Conservation (phyloP, 2,329 filamentous ascomycete species). For the Pseudonectria buxi region DNA sequence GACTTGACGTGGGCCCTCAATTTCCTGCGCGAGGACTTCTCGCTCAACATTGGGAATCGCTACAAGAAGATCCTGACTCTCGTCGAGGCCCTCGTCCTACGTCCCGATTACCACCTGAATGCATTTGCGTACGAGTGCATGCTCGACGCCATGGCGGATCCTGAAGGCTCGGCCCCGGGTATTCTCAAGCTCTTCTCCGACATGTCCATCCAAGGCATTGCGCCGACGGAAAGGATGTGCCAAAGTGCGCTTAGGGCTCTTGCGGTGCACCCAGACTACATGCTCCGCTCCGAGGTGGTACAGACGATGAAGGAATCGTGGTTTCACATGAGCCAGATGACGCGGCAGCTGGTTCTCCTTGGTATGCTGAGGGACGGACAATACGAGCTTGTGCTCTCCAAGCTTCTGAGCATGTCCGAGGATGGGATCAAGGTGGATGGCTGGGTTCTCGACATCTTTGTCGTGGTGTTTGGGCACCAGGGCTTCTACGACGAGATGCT, state of each 20-base stretch:
- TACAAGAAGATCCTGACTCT: slow-evolving; percentile 31
- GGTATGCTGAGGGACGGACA: slow-evolving; percentile 76
- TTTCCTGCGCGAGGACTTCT: slow-evolving; percentile 17
- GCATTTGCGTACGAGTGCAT: slow-evolving; percentile 64
- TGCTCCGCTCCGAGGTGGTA: slow-evolving; percentile 65
- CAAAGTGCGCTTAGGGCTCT: slow-evolving; percentile 66
- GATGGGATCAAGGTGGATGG: slow-evolving; percentile 48
- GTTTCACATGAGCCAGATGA: slow-evolving; percentile 45
- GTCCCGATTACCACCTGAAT: slow-evolving; percentile 49
- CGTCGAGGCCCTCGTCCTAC: slow-evolving; percentile 51
- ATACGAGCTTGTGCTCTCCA: slow-evolving; percentile 70
- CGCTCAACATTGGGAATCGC: slow-evolving; percentile 14
- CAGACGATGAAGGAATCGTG: slow-evolving; percentile 68
- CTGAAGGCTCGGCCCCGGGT: slow-evolving; percentile 59
- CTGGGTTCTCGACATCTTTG: slow-evolving; percentile 75
- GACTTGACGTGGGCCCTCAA: slow-evolving; percentile 23
- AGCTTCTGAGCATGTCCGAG: slow-evolving; percentile 59
- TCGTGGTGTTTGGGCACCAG: slow-evolving; percentile 64
- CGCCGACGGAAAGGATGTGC: slow-evolving; percentile 60
- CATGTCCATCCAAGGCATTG: slow-evolving; percentile 56
- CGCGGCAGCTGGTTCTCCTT: slow-evolving; percentile 60
- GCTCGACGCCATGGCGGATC: slow-evolving; percentile 63
- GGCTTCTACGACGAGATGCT: slow-evolving; percentile 74
- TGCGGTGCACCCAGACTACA: slow-evolving; percentile 78
- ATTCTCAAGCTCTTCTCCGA: slow-evolving; percentile 62